Evolutionary conservation across 352 stramenopile genomes (phyloP).

Genomic region (Globisporangium okanoganense): DNA sequence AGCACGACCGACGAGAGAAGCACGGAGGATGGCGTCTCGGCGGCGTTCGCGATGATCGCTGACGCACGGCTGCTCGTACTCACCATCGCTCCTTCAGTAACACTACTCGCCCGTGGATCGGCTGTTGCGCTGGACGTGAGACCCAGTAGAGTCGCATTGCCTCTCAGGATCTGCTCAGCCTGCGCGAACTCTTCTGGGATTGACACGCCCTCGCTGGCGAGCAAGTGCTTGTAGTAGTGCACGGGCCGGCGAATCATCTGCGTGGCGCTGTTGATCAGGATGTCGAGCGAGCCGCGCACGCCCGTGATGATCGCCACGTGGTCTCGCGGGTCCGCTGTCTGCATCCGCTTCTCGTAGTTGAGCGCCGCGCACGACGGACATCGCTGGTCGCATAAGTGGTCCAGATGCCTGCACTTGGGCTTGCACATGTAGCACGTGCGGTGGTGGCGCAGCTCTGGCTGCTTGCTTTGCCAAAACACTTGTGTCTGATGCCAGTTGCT

Average conservation of each 20-base stretch:
- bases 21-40: constrained; percentile 65
- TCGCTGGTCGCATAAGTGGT: constrained; percentile 94
- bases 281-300: constrained; percentile 85
- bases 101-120: neutral
- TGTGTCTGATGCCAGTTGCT: no score
- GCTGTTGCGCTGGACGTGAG: neutral
- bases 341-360: constrained; percentile 93
- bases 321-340: constrained; percentile 75
- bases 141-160: constrained; percentile 43
- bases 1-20: constrained; percentile 88
- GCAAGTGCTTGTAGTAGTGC: constrained; percentile 89
- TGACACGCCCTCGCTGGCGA: constrained; percentile 68
- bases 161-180: constrained; percentile 42
- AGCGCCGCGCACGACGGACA: constrained; percentile 91
- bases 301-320: constrained; percentile 91
- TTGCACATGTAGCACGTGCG: constrained; percentile 95
- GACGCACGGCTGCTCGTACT: constrained; percentile 15
- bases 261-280: constrained; percentile 96
- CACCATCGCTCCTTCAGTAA: constrained; percentile 26
- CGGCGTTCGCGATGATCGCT: constrained; percentile 11
- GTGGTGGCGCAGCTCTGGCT: constrained; percentile 71
- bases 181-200: constrained; percentile 40
- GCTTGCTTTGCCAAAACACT: no score
- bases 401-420: constrained; percentile 85
- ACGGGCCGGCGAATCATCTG: constrained; percentile 93